Conservation (phyloP, 148 eudicot genomes). For the Silene uniflora region DNA sequence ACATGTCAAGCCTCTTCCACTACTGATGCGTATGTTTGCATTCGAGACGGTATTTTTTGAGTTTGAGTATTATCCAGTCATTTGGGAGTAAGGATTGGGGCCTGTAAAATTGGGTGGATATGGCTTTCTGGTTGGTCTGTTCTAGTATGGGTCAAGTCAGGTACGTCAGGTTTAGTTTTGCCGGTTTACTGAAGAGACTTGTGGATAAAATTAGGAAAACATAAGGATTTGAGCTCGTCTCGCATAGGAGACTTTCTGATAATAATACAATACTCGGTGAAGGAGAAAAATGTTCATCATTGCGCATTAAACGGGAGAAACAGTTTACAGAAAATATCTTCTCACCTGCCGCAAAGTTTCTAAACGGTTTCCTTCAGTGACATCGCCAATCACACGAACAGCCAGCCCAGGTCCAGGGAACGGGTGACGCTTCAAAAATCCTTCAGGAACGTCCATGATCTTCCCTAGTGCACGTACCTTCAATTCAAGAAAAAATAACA, state of each 20-base stretch:
- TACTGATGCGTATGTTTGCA: too few species aligned
- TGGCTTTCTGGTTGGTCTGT: background rate
- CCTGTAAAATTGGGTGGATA: background rate
- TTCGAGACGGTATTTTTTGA: too few species aligned
- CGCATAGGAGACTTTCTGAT: background rate
- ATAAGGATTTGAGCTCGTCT: background rate
- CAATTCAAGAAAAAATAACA: background rate
- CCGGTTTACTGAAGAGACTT: too few species aligned
- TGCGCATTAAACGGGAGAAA: background rate
- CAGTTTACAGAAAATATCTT: background rate
- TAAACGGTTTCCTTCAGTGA: slow-evolving; percentile 72
- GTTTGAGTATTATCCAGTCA: too few species aligned
- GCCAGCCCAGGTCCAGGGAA: slow-evolving; percentile 99
- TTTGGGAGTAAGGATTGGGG: background rate
- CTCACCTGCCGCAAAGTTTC: slow-evolving; percentile 70
- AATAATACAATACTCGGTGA: too few species aligned
- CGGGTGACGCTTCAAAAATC: slow-evolving; percentile 91
- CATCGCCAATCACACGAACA: slow-evolving; percentile 90
- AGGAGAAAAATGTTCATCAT: background rate
- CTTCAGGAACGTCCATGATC: slow-evolving; percentile 71
- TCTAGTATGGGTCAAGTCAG: background rate
- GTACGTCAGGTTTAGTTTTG: too few species aligned
- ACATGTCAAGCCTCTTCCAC: too few species aligned
- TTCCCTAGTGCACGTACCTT: slow-evolving; percentile 90
- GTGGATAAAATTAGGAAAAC: too few species aligned